These are phyloP conservation scores for Blastomyces percursus DNA, from an alignment of 2,329 filamentous ascomycete species.

Conservation along the genomic window DNA sequence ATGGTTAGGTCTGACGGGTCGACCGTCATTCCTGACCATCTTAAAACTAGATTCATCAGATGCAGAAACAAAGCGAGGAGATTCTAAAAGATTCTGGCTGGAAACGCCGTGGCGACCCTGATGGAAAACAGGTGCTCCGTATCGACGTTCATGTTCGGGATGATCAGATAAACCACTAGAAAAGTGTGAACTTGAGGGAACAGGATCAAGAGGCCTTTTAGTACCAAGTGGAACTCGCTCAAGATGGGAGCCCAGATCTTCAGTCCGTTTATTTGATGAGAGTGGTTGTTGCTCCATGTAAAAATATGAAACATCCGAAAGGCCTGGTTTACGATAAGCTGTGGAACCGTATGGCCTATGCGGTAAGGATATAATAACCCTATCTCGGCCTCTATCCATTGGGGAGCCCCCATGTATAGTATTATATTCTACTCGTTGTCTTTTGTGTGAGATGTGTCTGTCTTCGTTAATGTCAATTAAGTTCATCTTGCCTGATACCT, in stretches of 20 bases:
- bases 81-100: constrained; percentile 6
- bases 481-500: constrained; percentile 17
- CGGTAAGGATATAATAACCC: neutral
- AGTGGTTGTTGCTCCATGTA: constrained; percentile 9
- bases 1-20: constrained; percentile 14
- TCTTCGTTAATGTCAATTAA: constrained; percentile 18
- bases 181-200: constrained; percentile 13
- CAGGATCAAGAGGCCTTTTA: constrained; percentile 10
- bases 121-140: constrained; percentile 12
- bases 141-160: constrained; percentile 14
- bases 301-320: constrained; percentile 8
- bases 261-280: constrained; percentile 11
- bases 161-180: constrained; percentile 12
- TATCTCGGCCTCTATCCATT: neutral
- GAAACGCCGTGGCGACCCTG: neutral
- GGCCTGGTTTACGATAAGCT: constrained; percentile 2
- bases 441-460: constrained; percentile 23
- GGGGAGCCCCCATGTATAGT: neutral
- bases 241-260: constrained; percentile 14
- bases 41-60: constrained; percentile 14
- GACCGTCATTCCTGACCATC: constrained; percentile 15
- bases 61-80: constrained; percentile 7
- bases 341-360: neutral
- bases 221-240: constrained; percentile 12
- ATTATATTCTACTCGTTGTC: constrained; percentile 24